Percentiles rank a stretch among this genome's conserved stretches.
Conservation (phyloP, 805 yeast genomes). For the Metschnikowia hibisci region DNA sequence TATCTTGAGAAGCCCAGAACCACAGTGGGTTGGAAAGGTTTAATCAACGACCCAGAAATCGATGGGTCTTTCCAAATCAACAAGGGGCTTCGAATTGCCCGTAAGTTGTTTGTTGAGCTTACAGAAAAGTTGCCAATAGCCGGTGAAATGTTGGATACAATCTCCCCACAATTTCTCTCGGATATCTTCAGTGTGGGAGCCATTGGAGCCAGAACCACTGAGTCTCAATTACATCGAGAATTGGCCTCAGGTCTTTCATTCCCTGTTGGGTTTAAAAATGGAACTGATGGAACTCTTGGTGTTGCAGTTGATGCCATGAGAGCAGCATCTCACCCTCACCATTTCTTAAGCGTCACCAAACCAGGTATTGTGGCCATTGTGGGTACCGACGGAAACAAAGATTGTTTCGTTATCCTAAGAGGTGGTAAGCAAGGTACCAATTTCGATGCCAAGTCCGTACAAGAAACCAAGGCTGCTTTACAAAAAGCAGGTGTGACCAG, state of each 20-base stretch:
- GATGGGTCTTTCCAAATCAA: conserved; percentile 91
- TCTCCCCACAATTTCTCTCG: conserved; percentile 91
- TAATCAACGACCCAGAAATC: conserved; percentile 94
- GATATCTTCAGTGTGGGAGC: conserved; percentile 94
- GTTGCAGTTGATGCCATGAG: conserved; percentile 93
- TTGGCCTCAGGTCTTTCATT: conserved; percentile 96
- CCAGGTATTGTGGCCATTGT: conserved; percentile 96
- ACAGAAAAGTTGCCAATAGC: conserved; percentile 86
- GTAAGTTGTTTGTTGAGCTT: conserved; percentile 78
- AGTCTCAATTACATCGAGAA: conserved; percentile 96
- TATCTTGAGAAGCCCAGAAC: conserved; percentile 98
- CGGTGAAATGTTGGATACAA: conserved; percentile 96
- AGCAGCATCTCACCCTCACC: conserved; percentile 90
- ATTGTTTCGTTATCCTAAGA: conserved; percentile 90
- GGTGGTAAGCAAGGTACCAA: conserved; percentile 96
- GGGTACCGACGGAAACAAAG: conserved; percentile 90
- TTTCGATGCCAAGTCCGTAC: conserved; percentile 77
- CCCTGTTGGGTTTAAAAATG: conserved; percentile 98
- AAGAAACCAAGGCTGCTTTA: conserved; percentile 66
- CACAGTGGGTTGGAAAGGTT: conserved; percentile 98
- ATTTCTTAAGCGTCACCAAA: conserved; percentile 95
- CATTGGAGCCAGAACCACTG: conserved; percentile 98
- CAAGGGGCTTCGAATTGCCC: conserved; percentile 84
- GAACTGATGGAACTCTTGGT: conserved; percentile 91
- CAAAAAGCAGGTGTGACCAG: conserved; percentile 41